Base-by-base conservation (phyloP, 176 grass and related monocot genomes). In the Saccharum spontaneum region DNA sequence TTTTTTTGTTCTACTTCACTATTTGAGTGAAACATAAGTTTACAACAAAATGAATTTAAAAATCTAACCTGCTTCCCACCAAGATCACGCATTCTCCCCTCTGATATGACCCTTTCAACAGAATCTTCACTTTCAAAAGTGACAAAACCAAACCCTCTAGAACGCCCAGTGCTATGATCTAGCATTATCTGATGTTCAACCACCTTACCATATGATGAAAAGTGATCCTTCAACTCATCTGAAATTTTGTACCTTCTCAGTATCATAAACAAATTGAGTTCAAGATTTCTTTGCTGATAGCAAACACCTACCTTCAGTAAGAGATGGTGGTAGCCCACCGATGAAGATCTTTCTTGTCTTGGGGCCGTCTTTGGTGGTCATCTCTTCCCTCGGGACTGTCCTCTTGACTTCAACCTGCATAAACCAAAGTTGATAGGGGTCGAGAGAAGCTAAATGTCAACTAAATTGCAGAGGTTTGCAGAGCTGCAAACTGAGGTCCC, bases 321-420 rank as follows among this genome's bases (percentile, higher is more conserved):
- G 70, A 43, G 90, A 83, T 36, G 94, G 67, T 0, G 97, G 94
- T 48, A 99, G 81, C 57, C 97, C 97, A 68, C 97, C 97, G 33
- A 99, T 87, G 44, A 99, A 99, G n/a, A 99, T 99, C 82, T 99
- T 99, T 67, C 90, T 96, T 73, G 97, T 94, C 91, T 86, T 99
- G 10, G 92, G 92, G 39, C 91, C 90, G 8, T 88, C 87, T 91
- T 94, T 97, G 50, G 90, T 89, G 77, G 86, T 71, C 82, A 94
- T 90, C 84, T 93, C 97, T 82, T 88, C 94, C 80, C 88, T 97
- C 3, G 97, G 97, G 48, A 99, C 94, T 22, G 97, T 99, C 87
- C 97, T 92, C 83, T 99, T 99, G 49, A 99, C 94, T 86, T 99
- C 97, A 63, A 99, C 97, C 97, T 99, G 84, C 26, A 72, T 81